These are phyloP conservation scores for Fistulina hepatica DNA, from an alignment of 1,284 basidiomycete species.

Conservation along the genomic window DNA sequence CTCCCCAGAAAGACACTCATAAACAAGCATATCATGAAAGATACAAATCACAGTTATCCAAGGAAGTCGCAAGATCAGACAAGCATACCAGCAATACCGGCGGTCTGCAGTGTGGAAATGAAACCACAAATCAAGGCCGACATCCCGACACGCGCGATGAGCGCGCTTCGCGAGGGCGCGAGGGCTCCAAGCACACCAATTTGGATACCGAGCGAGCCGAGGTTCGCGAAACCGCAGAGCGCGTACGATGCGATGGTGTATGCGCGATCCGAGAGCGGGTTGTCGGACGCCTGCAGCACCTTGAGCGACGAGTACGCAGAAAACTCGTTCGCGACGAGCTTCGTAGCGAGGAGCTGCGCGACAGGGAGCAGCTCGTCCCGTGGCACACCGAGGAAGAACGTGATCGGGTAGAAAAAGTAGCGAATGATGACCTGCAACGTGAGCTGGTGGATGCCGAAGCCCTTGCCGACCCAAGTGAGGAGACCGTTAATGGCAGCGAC, in stretches of 20 bases:
- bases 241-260: constrained; percentile 75
- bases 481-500: constrained; percentile 77
- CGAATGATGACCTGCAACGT: constrained; percentile 79
- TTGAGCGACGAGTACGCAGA: constrained; percentile 36
- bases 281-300: constrained; percentile 34
- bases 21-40: constrained; percentile 38
- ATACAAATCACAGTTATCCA: constrained; percentile 10
- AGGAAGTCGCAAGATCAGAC: constrained; percentile 4
- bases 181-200: constrained; percentile 81
- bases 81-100: constrained; percentile 54
- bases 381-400: constrained; percentile 77
- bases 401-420: constrained; percentile 81
- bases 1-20: too few species aligned
- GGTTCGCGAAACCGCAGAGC: constrained; percentile 86
- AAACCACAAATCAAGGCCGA: constrained; percentile 79
- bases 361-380: constrained; percentile 62
- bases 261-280: constrained; percentile 58
- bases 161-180: constrained; percentile 63
- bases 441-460: constrained; percentile 69
- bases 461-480: constrained; percentile 81
- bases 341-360: constrained; percentile 75
- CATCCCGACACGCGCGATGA: constrained; percentile 61
- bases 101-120: constrained; percentile 63
- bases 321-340: constrained; percentile 84
- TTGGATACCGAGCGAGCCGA: constrained; percentile 80